Evolutionary conservation across 177 flowering plant genomes (phyloP), one percentile per base, ranked within the genome.

Genomic region (Vitis hybrid): DNA sequence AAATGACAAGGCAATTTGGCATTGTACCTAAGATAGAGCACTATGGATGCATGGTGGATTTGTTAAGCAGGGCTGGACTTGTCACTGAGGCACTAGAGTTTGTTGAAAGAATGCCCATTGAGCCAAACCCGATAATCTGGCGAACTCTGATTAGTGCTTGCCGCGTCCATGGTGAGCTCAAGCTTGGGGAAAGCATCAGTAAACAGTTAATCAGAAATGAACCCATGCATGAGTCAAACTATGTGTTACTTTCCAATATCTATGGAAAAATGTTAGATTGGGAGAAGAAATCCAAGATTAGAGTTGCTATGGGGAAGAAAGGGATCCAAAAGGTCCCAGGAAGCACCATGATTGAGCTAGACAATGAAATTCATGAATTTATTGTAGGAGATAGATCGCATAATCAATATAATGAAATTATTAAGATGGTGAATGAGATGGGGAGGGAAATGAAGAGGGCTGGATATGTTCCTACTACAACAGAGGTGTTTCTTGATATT

Each of bases 21-120:
- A 75, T 92, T 56, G 66, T 66, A 24, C 97, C 93, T 4, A 84
- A 76, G 77, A 84, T 92, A 35, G 94, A 88, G 74, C 97, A 92
- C 52, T 92, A 87, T 73, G 95, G 94, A 14, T 89, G 97, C 81
- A 84, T 89, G 89, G 95, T 92, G 15, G 93, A 89, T 79, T 56
- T 90, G 80, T 70, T 90, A 35, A 65, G 91, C 72, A 74, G 89
- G 75, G 89, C 91, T 11, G 93, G 95, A 56, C 77, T 71, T 5
- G 81, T 88, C 7, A 64, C 76, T 6, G 85, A 88, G 58, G 98
- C 98, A 16, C 13, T 84, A 15, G 85, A 81, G 58, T 85, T 92
- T 52, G 76, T 91, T 70, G 69, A 75, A 4, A 69, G 73, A 64
- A 92, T 92, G 92, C 89, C 92, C 2, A 65, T 91, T 54, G 80